These are phyloP conservation scores for Catharanthus roseus DNA, from an alignment of 257 asterid genomes.

Conservation along the genomic window DNA sequence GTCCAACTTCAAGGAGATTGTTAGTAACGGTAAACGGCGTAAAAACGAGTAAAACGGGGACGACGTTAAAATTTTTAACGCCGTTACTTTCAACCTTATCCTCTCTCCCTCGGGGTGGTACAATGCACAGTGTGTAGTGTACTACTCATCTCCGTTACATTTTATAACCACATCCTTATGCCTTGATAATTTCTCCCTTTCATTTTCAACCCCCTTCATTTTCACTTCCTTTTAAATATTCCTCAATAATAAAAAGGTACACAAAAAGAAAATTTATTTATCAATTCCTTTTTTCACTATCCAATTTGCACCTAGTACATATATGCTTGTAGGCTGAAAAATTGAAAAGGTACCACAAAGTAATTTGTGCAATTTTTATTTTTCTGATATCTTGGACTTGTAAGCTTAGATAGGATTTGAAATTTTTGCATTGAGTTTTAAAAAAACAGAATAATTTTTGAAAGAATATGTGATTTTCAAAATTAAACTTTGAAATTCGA, in stretches of 20 bases:
- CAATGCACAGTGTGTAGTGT: neutral
- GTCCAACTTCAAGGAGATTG: conserved; percentile 15
- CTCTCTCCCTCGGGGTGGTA: neutral
- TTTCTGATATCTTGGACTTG: too few species aligned
- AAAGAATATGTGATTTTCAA: too few species aligned
- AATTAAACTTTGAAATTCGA: too few species aligned
- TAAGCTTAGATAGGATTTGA: too few species aligned
- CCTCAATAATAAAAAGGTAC: neutral
- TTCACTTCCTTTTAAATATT: neutral
- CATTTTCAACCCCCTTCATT: neutral
- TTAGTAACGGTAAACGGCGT: conserved; percentile 12
- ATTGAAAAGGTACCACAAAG: neutral
- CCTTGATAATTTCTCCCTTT: neutral
- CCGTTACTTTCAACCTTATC: conserved; percentile 7
- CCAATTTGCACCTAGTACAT: neutral
- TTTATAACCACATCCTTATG: too few species aligned
- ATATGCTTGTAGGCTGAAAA: neutral
- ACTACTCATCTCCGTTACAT: neutral
- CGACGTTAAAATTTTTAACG: neutral
- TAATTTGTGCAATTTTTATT: neutral
- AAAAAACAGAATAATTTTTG: too few species aligned
- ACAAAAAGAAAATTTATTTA: neutral
- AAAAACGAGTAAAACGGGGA: conserved; percentile 3
- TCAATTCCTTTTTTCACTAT: neutral
- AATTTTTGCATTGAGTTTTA: too few species aligned